Conservation (phyloP, 2,329 filamentous ascomycete species). For the Apiospora sp. region DNA sequence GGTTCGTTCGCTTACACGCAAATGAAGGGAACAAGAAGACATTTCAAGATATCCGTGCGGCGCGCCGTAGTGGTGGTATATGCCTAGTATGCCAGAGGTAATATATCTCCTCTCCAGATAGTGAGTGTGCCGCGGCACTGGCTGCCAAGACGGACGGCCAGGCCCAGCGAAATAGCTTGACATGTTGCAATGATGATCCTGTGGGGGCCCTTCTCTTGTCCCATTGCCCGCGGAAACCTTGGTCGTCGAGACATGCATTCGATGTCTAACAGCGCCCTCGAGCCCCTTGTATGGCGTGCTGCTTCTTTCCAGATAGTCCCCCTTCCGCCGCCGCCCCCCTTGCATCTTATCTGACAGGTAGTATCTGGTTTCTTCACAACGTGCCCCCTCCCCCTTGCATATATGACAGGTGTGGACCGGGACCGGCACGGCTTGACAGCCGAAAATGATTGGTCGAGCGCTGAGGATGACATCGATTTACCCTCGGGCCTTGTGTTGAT, state of each 20-base stretch:
- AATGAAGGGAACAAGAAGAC: neutral
- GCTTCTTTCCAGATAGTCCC: neutral
- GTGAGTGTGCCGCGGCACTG: too few species aligned
- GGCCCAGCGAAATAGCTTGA: neutral
- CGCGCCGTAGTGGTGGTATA: neutral
- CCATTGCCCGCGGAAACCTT: neutral
- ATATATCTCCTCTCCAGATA: neutral
- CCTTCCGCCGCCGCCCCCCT: neutral
- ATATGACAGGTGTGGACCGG: neutral
- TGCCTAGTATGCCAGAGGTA: neutral
- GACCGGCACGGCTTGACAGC: neutral
- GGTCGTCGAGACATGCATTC: neutral
- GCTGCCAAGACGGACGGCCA: neutral
- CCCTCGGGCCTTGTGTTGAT: neutral
- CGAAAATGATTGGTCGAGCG: too few species aligned
- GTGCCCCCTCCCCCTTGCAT: conserved; percentile 6
- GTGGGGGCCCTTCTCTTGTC: neutral
- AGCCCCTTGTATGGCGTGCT: neutral
- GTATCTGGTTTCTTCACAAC: neutral
- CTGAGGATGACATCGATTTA: neutral
- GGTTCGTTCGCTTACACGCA: neutral
- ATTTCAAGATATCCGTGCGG: neutral
- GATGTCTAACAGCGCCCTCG: neutral
- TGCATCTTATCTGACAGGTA: neutral
- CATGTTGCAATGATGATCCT: neutral